Base-by-base conservation (phyloP, 169 alveolate genomes). In the Plasmodium knowlesi region DNA sequence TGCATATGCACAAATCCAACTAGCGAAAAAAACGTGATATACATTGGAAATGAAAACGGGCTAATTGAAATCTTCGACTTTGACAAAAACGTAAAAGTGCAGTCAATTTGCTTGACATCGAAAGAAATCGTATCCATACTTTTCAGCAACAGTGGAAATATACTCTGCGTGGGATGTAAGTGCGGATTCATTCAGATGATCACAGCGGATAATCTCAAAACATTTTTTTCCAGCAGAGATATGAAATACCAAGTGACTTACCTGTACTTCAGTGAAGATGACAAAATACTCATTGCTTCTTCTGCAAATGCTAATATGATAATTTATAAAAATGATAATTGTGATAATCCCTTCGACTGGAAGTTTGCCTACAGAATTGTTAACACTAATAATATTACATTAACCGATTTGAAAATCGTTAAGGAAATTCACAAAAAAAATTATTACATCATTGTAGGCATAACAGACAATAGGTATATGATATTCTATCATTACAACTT, bases 231-330 rank as follows among this genome's bases (percentile, higher is more conserved):
- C 34, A 89, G 94, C 83, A 89, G 67, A 80, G 94, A 89, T 37
- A 79, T 89, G 83, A 89, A 89, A n/a, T 81, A 89, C 57, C 84
- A 89, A 79, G 82, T 89, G 5, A 41, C 74, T 3, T 89, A 61
- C 73, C 73, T 89, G 19, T 79, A 70, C 73, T 89, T 89, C 82
- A 89, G 94, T 70, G 91, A 89, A 9, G 94, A 89, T 89, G 94
- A 89, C 9, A 78, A 70, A 12, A 61, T 89, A 41, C 76, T 89
- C 16, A 25, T 89, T 34, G 79, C 78, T n/a, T 79, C 84, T 22
- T 79, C 94, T 3, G n/a, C 16, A 39, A 61, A 89, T 73, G 94
- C 67, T 61, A 89, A 89, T 89, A 50, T 89, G 50, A 81, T 89
- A 16, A 89, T 89, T 79, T 89, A 89, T 39, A 89, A 80, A 89